Evolutionary conservation across 306 rosid genomes (phyloP), one percentile per base, ranked within the genome.

Genomic region (Pyrus pyrifolia): DNA sequence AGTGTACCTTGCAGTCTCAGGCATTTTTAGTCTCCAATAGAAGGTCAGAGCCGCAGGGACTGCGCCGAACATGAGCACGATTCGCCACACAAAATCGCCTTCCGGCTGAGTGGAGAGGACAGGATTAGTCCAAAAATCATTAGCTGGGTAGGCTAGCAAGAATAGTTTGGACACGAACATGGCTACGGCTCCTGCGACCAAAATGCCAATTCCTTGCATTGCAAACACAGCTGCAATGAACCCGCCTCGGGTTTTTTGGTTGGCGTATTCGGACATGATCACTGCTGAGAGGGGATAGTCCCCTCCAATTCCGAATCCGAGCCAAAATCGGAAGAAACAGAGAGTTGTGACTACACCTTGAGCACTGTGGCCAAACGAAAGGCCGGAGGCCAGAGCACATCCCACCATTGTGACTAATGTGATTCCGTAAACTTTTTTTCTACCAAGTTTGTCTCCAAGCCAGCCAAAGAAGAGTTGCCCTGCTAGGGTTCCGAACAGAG

Each of bases 381-480:
- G 89, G 4, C 91, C 91, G 9, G 91, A 83, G 45, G 82, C 79
- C 33, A 86, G 75, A 52, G 91, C 84, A 82, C 89, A 88, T 10
- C 89, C 88, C 42, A 86, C 91, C 88, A 88, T 88, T 9, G 86
- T 83, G 15, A 61, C 81, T 59, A 88, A 84, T 6, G 89, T 88
- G 73, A 88, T 75, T 42, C 91, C 89, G 70, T 88, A 83, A 22
- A 88, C 89, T 51, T 76, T 86, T 78, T 88, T 88, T 19, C 89
- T 55, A 6, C 91, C 91, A 40, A 88, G 89, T 45, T 83, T 88
- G 31, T 88, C 89, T 1, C 91, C 91, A 6, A 85, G 86, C 86
- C 86, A 88, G 91, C 91, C 89, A 88, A 88, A 88, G 89, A 85
- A 83, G 89, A 88, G 86, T 21, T 88, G 86, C 30, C 89, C 89